Evolutionary conservation across 129 eudicot genomes (phyloP).

Genomic region (Centrapalus pauciflorus): DNA sequence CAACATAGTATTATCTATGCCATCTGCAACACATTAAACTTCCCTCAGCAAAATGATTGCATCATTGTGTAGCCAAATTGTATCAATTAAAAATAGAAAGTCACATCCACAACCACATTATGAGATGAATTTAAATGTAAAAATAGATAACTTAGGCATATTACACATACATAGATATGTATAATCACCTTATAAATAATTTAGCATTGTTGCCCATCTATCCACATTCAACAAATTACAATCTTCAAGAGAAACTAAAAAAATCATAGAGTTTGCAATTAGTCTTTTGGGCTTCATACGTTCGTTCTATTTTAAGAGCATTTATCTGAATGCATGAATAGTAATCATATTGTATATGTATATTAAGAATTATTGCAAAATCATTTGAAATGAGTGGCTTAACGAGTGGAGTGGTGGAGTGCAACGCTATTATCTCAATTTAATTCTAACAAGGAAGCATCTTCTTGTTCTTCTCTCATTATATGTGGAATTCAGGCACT

Average conservation of each 20-base stretch:
- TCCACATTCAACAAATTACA: neutral
- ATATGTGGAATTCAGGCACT: neutral
- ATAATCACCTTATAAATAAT: neutral
- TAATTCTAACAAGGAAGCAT: neutral
- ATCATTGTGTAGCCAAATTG: slow-evolving; percentile 14
- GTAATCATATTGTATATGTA: neutral
- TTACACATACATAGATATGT: neutral
- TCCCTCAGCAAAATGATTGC: slow-evolving; percentile 32
- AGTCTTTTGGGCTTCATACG: neutral
- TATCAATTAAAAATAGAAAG: slow-evolving; percentile 3
- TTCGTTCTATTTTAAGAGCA: neutral
- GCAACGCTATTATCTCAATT: neutral
- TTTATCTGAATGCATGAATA: neutral
- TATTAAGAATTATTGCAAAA: neutral
- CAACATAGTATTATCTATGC: slow-evolving; percentile 22
- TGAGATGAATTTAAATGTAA: slow-evolving; percentile 2
- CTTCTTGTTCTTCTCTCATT: neutral
- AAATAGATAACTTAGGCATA: neutral
- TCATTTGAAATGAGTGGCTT: neutral
- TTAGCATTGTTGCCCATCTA: neutral
- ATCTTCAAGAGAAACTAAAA: slow-evolving; percentile 1
- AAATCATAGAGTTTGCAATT: neutral
- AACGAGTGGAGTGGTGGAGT: neutral
- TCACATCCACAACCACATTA: slow-evolving; percentile 13
- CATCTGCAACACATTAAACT: slow-evolving; percentile 56